These are phyloP conservation scores for Pseudogymnoascus sp. DNA, from an alignment of 2,329 filamentous ascomycete genomes.

Conservation along the genomic window DNA sequence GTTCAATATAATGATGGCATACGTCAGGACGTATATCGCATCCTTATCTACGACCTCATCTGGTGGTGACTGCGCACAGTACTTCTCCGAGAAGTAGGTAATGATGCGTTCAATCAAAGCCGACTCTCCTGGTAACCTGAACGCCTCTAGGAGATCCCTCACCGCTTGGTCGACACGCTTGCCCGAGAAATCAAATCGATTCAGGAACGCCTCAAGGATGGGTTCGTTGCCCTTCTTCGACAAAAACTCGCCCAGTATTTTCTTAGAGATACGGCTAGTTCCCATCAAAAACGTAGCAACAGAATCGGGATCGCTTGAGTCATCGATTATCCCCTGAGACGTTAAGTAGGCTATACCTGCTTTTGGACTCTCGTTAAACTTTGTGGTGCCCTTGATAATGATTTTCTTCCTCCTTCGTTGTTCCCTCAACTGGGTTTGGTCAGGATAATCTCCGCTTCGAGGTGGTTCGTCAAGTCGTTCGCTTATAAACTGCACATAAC, in stretches of 20 bases:
- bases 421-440: constrained; percentile 54
- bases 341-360: constrained; percentile 77
- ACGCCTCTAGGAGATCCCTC: constrained; percentile 76
- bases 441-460: constrained; percentile 54
- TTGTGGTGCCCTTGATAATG: constrained; percentile 77
- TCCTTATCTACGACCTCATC: constrained; percentile 77
- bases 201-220: constrained; percentile 77
- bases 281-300: constrained; percentile 83
- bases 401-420: constrained; percentile 74
- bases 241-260: constrained; percentile 80
- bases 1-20: constrained; percentile 96
- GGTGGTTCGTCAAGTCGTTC: constrained; percentile 72
- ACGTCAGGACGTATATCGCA: constrained; percentile 80
- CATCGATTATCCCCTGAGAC: constrained; percentile 74
- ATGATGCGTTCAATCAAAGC: constrained; percentile 89
- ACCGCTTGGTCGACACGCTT: constrained; percentile 88
- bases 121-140: constrained; percentile 89
- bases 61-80: constrained; percentile 60
- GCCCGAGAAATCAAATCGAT: constrained; percentile 76
- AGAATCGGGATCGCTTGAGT: constrained; percentile 62
- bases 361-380: constrained; percentile 94
- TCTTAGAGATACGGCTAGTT: constrained; percentile 83
- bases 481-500: constrained; percentile 85
- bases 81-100: constrained; percentile 77
- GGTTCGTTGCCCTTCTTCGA: constrained; percentile 83